Evolutionary conservation across 139 green algal genomes (phyloP), one percentile per base, ranked within the genome.

Genomic region (Picochlorum sp.): DNA sequence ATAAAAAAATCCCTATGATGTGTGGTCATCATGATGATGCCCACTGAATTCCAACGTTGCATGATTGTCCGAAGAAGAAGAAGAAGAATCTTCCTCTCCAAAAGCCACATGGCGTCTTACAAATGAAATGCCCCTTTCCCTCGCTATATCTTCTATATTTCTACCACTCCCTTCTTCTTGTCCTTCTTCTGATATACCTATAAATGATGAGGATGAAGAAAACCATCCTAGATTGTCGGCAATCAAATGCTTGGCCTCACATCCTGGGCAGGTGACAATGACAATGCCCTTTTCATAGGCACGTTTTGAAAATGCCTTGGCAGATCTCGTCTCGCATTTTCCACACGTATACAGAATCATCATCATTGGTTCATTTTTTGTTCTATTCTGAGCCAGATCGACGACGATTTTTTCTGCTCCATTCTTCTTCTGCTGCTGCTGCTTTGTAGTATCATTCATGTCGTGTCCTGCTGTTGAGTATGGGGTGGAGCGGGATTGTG

Each of bases 151-250:
- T 23, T 77, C 75, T 18, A 49, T 54, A 3, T 51, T 20, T 24
- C 38, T 62, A 2, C n/a, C 49, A 28, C 69, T 11, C 5, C 60
- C 60, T 1, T 26, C 45, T 14, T 63, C 2, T 28, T 28, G 24
- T 28, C 24, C 24, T 28, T 28, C 63, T 4, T 50, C 49, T 4
- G 63, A 56, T 66, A 79, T 72, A n/a, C 68, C 49, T 60, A 0
- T 3, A 28, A 26, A 28, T 28, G 72, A 67, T 3, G 75, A 66
- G 60, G 50, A 56, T n/a, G 49, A 23, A 0, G 74, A 79, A 65
- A 85, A 86, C 80, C 78, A 86, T 21, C 80, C 83, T 15, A 83
- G 45, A 15, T 74, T 37, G 64, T 90, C 82, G 3, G 83, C 77
- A 10, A 90, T 82, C n/a, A 90, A 62, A 67, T 90, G 83, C 16